Evolutionary conservation across 768 basidiomycete genomes (phyloP), one percentile per base, ranked within the genome.

Genomic region (Lanmaoa pseudosensibilis): DNA sequence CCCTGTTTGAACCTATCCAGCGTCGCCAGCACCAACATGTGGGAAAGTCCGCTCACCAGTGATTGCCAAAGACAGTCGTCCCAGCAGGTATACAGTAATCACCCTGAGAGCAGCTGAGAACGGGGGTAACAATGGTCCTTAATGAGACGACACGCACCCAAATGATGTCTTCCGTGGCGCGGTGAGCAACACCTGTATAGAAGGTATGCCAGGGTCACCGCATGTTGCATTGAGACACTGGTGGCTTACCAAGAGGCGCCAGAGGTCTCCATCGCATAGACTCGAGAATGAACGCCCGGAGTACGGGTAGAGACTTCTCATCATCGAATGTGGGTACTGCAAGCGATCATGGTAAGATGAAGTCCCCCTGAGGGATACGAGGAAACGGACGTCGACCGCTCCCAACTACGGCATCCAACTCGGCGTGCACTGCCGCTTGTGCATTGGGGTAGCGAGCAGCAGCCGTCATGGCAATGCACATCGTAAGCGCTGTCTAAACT

Each of bases 361-460:
- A 16, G 8, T 5, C 7, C 30, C 19, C 8, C 16, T 27, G 10
- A 39, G 33, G 27, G 6, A 43, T 21, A 23, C 34, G 4, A 15
- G 37, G n/a, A 25, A 15, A 52, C 49, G 21, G 30, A 59, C 66
- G 33, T 39, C 56, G 55, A 36, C 49, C 73, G 3, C 69, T 61
- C 0, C 82, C 83, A 25, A 83, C 62, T 5, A 84, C 74, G 4
- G 53, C 47, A 53, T 84, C 83, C 2, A 86, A 66, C 56, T 86
- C 80, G 23, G 76, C 75, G 46, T 83, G 81, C 1, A 83, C 79
- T n/a, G 61, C 69, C 3, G 64, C 68, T 44, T 84, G 82, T 1
- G 80, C 74, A 23, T 77, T 74, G 0, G 83, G 82, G 56, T 78
- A 77, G 50, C 71, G 71, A 1, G 79, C 79, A 4, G 82, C 78